A percentile compares a stretch with the other conserved stretches of the same genome.
Evolutionary conservation across 2,329 filamentous ascomycete species (phyloP).

Genomic region (Sporothrix brasiliensis): DNA sequence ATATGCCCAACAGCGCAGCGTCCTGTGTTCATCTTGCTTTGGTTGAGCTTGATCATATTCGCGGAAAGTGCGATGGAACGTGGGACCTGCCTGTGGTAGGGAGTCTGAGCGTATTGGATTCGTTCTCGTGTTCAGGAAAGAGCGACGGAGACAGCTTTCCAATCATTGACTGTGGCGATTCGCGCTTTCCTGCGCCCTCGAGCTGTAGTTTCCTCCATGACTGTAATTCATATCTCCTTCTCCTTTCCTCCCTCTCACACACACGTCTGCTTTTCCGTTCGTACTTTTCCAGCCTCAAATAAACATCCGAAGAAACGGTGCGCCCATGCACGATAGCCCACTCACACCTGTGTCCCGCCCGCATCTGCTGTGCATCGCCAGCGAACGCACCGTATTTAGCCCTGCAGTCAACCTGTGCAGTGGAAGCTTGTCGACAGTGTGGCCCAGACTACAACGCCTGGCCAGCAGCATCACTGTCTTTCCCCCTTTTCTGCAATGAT

Average conservation of each 20-base stretch:
- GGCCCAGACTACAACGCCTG: neutral
- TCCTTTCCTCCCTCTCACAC: neutral
- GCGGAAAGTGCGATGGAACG: neutral
- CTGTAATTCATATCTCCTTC: neutral
- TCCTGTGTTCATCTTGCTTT: neutral
- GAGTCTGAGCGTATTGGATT: too few relatives aligned
- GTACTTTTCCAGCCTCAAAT: neutral
- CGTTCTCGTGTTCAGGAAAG: too few relatives aligned
- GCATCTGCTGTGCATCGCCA: constrained; percentile 23
- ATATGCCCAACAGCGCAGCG: neutral
- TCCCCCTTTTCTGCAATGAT: neutral
- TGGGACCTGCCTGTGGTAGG: too few relatives aligned
- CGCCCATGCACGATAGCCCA: constrained; percentile 18
- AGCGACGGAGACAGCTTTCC: neutral
- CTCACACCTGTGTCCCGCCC: constrained; percentile 21
- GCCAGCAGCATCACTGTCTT: neutral
- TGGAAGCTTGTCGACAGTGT: constrained; percentile 10
- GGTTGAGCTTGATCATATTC: neutral
- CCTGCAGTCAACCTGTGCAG: constrained; percentile 28
- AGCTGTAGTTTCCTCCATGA: neutral
- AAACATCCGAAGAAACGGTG: neutral
- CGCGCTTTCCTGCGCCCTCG: neutral
- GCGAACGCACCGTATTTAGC: constrained; percentile 25
- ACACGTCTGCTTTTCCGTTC: neutral
- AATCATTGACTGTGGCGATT: neutral